Evolutionary conservation across 331 rosid genomes (phyloP).

Genomic region (Arachis monticola): DNA sequence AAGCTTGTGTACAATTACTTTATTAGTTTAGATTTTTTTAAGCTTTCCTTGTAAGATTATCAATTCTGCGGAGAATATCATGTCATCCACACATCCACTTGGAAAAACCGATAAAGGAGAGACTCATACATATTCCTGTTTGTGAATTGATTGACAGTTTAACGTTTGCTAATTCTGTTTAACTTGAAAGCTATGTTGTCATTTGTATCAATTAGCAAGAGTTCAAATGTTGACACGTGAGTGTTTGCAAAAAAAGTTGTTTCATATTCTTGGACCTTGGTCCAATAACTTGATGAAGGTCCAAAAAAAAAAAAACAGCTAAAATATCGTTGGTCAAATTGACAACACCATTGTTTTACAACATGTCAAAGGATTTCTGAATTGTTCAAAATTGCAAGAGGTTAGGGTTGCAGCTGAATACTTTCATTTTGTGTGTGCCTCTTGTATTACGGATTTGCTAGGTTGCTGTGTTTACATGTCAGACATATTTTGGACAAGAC

Average conservation of each 20-base stretch:
- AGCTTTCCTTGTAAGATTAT: constrained; percentile 3
- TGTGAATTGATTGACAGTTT: not conserved
- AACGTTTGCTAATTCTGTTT: not conserved
- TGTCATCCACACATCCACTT: not conserved
- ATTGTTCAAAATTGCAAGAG: no score
- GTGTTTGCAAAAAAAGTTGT: not conserved
- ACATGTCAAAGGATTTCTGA: no score
- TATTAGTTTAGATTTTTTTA: not conserved
- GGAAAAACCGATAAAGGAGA: not conserved
- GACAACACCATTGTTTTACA: no score
- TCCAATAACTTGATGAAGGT: not conserved
- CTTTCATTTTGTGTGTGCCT: no score
- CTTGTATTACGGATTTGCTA: no score
- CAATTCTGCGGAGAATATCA: not conserved
- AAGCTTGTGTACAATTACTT: constrained; percentile 18
- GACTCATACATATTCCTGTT: not conserved
- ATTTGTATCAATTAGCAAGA: not conserved
- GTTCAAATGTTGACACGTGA: not conserved
- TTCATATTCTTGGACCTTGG: not conserved
- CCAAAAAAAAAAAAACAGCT: not conserved
- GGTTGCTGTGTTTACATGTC: no score
- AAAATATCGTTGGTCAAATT: no score
- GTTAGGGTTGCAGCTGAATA: no score
- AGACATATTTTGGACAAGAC: no score
- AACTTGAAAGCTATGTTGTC: not conserved